Base-by-base conservation (phyloP, 345 rosid species). In the Populus nigra region DNA sequence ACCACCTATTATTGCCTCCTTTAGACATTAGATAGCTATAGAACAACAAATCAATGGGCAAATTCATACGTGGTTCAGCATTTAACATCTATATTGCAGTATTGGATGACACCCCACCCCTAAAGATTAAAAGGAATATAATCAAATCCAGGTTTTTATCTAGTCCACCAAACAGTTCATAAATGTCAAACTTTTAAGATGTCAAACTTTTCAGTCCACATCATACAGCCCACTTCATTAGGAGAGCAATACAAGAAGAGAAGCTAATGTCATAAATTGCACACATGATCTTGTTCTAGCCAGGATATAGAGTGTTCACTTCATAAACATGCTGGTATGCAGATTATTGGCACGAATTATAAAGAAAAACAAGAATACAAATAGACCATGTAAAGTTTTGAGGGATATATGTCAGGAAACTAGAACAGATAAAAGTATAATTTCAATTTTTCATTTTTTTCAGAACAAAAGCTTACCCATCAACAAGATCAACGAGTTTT, bases 401-500 rank as follows among this genome's bases (percentile, higher is more conserved):
- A 61, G 33, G 16, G 63, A 20, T 9, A 20, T 22, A 29, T 29
- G 31, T 25, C 4, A 50, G 15, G 53, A 79, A 41, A 82, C 63
- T 20, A 63, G 18, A 67, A 31, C 2, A 8, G 65, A 35, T 25
- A 55, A 78, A 35, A 6, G 3, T 36, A 33, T 20, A 39, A 36
- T 3, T 5, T 13, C 22, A 16, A 7, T 36, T 49, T 53, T 41
- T n/a, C 17, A 38, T 68, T 41, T 27, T 31, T 39, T 31, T 9
- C 3, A 53, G 33, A 35, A 47, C 10, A 27, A 67, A 69, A 77
- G 81, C 89, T 82, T 84, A 96, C 99, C 93, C 97, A 29, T 90
- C 87, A 65, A 90, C 96, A 77, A 96, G 87, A 17, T 86, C 72
- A 74, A 83, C 93, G 47, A 93, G 99, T 77, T 86, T 91, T 47